Conservation (phyloP, 2,329 filamentous ascomycete genomes). For the Hymenoscyphus fraxineus region DNA sequence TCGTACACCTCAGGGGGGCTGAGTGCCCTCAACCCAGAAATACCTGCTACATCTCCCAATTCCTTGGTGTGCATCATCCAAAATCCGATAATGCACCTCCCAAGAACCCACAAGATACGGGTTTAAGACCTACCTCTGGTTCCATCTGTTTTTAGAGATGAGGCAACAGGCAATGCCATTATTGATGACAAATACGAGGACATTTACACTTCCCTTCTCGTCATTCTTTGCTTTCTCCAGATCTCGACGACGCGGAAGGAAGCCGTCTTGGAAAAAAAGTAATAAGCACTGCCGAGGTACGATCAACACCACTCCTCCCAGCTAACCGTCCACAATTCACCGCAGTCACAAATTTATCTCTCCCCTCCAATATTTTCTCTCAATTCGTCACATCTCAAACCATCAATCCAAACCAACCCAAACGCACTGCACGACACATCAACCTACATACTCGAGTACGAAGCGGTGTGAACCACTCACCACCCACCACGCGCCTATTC, state of each 20-base stretch:
- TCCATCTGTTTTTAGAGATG: not conserved
- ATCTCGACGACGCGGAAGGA: not conserved
- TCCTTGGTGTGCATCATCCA: too few species aligned
- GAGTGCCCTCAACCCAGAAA: not conserved
- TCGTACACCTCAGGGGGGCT: not conserved
- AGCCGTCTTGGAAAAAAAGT: not conserved
- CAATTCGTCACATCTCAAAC: too few species aligned
- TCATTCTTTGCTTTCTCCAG: not conserved
- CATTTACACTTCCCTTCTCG: not conserved
- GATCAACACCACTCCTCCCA: too few species aligned
- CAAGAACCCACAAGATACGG: not conserved
- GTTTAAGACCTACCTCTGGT: not conserved
- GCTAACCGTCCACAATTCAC: not conserved
- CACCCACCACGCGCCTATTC: not conserved
- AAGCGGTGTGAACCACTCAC: slow-evolving; percentile 1
- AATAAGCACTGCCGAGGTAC: too few species aligned
- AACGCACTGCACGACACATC: not conserved
- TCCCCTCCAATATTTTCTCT: not conserved
- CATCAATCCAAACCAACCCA: not conserved
- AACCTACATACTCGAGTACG: not conserved
- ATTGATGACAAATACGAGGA: not conserved
- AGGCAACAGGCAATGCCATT: not conserved
- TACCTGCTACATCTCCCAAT: not conserved
- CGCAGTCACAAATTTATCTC: not conserved
- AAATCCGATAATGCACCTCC: not conserved